Conservation (phyloP, 306 rosid genomes). For the Gleditsia sinensis region DNA sequence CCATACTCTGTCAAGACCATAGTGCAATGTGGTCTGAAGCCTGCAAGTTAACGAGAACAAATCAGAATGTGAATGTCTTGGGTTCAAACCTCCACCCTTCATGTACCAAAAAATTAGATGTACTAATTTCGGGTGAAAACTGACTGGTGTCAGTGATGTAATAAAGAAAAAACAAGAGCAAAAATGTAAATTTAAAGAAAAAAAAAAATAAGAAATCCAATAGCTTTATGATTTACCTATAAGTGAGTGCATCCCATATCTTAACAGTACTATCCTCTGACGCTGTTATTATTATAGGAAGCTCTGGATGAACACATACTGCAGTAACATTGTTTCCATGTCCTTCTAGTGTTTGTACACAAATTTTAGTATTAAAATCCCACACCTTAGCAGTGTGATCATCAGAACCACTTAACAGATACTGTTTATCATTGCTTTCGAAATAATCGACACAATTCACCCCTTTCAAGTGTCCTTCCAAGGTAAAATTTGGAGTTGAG, state of each 20-base stretch:
- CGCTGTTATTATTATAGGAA: conserved; percentile 54
- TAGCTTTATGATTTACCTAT: conserved; percentile 27
- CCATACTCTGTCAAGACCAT: conserved; percentile 70
- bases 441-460: conserved; percentile 60
- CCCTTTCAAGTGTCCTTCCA: conserved; percentile 68
- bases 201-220: background rate
- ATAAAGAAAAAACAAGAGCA: background rate
- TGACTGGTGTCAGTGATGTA: background rate
- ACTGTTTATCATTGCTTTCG: conserved; percentile 35
- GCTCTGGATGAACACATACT: conserved; percentile 52
- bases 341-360: conserved; percentile 59
- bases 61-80: too few species aligned
- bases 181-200: background rate
- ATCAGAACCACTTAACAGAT: conserved; percentile 71
- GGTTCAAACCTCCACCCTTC: too few species aligned
- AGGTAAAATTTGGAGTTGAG: conserved; percentile 43
- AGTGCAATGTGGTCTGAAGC: conserved; percentile 44
- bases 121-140: background rate
- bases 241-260: conserved; percentile 52
- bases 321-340: conserved; percentile 57
- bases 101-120: background rate
- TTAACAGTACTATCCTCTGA: conserved; percentile 62
- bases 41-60: conserved; percentile 34
- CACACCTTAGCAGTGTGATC: conserved; percentile 60
- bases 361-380: conserved; percentile 46